phyloP scores from a whole-genome alignment of 169 alveolate species.

The Babesia ovis region DNA sequence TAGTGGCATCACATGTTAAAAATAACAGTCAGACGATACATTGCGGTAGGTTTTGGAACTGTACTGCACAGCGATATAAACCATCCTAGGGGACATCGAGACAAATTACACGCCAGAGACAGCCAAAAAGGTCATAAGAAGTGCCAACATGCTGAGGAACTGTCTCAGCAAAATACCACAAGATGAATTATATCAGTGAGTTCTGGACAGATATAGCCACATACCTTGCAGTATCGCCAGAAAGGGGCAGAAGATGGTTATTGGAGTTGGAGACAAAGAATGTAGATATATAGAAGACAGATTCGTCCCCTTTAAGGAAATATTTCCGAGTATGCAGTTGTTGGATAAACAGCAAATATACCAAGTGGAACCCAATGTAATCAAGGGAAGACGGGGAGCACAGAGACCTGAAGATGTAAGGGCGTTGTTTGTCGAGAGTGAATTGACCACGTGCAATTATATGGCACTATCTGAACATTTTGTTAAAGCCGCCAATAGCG shows the following conservation, averaged over 20 bases:
- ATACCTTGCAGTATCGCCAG: slow-evolving; percentile 58
- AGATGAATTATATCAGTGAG: slow-evolving; percentile 21
- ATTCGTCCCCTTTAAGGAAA: slow-evolving; percentile 64
- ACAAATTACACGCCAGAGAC: slow-evolving; percentile 82
- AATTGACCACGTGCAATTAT: slow-evolving; percentile 80
- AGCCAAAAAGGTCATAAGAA: slow-evolving; percentile 80
- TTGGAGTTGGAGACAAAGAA: slow-evolving; percentile 84
- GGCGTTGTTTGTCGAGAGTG: slow-evolving; percentile 78
- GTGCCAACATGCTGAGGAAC: slow-evolving; percentile 84
- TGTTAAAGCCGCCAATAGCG: slow-evolving; percentile 67
- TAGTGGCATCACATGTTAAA: slow-evolving; percentile 82
- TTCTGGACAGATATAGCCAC: not conserved
- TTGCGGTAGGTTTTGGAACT: slow-evolving; percentile 62
- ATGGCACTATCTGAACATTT: slow-evolving; percentile 72
- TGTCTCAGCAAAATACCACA: slow-evolving; percentile 77
- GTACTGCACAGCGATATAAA: not conserved
- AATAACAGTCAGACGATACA: slow-evolving; percentile 86
- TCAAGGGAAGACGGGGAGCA: slow-evolving; percentile 10
- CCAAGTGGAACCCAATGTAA: slow-evolving; percentile 82
- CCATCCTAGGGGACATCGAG: slow-evolving; percentile 85
- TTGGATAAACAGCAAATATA: slow-evolving; percentile 62
- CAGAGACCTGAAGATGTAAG: slow-evolving; percentile 59
- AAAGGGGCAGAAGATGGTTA: slow-evolving; percentile 83
- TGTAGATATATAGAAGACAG: slow-evolving; percentile 79
- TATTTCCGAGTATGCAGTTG: slow-evolving; percentile 69